These are phyloP conservation scores for Tetrapisispora taiwanensis DNA, from an alignment of 805 yeast species.

Conservation along the genomic window DNA sequence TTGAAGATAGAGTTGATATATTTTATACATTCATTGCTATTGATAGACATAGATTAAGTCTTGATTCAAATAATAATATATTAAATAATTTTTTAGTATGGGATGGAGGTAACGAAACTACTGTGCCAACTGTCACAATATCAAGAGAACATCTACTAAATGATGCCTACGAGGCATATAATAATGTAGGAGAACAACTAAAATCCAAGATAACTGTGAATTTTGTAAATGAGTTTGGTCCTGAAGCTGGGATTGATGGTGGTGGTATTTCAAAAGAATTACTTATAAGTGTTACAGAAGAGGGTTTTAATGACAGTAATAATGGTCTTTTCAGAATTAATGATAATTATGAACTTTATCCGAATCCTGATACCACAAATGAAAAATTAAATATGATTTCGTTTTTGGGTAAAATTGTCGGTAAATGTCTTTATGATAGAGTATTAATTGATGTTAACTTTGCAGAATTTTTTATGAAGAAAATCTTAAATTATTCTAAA, in stretches of 20 bases:
- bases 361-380: slow-evolving; percentile 29
- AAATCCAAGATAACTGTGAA: slow-evolving; percentile 52
- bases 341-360: slow-evolving; percentile 55
- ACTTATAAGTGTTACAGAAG: slow-evolving; percentile 57
- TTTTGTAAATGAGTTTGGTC: slow-evolving; percentile 63
- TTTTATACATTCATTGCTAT: slow-evolving; percentile 53
- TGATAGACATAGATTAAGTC: slow-evolving; percentile 35
- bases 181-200: slow-evolving; percentile 43
- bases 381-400: slow-evolving; percentile 31
- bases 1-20: slow-evolving; percentile 59
- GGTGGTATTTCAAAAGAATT: slow-evolving; percentile 94
- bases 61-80: slow-evolving; percentile 8
- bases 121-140: slow-evolving; percentile 39
- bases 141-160: slow-evolving; percentile 61
- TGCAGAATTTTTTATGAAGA: slow-evolving; percentile 74
- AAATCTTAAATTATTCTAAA: slow-evolving; percentile 41
- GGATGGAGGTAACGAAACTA: not conserved
- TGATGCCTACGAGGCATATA: slow-evolving; percentile 61
- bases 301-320: slow-evolving; percentile 45
- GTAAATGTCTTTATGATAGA: slow-evolving; percentile 80
- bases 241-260: slow-evolving; percentile 90
- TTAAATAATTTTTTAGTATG: slow-evolving; percentile 11
- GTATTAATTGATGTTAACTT: slow-evolving; percentile 73
- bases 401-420: slow-evolving; percentile 76
- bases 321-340: slow-evolving; percentile 35